Percentiles rank a stretch among this genome's conserved stretches.
phyloP scores from a whole-genome alignment of 2,329 filamentous ascomycete species.

The Ceratocystis harringtonii region DNA sequence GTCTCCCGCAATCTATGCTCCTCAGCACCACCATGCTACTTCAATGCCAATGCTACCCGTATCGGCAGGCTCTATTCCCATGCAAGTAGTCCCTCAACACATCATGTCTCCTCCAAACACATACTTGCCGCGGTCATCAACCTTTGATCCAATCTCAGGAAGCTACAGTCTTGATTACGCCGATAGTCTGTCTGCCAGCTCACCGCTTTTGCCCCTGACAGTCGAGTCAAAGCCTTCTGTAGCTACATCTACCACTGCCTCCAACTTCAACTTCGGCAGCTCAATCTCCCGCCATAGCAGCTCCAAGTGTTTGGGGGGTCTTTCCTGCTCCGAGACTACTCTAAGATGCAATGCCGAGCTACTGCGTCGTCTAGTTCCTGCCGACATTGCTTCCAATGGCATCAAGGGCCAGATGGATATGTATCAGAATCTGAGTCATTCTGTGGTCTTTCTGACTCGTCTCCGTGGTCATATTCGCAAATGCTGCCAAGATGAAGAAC shows the following conservation, averaged over 20 bases:
- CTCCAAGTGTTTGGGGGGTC: neutral
- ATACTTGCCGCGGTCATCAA: neutral
- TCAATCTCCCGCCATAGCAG: neutral
- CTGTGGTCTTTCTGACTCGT: neutral
- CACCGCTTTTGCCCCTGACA: neutral
- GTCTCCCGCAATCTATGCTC: neutral
- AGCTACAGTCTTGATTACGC: neutral
- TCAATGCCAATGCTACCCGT: neutral
- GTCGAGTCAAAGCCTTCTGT: neutral
- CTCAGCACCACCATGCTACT: neutral
- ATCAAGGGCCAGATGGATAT: neutral
- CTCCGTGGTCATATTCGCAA: neutral
- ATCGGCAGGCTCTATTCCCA: neutral
- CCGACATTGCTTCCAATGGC: neutral
- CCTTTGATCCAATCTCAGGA: neutral
- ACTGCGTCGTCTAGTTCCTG: neutral
- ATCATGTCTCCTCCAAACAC: neutral
- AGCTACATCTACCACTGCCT: neutral
- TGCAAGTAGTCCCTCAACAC: neutral
- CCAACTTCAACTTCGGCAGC: neutral
- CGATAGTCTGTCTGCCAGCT: neutral
- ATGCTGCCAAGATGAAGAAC: conserved; percentile 1
- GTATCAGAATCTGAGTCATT: neutral
- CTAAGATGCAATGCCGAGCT: neutral
- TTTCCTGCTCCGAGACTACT: neutral